These are phyloP conservation scores for Mycotypha africana DNA, from an alignment of 371 early-diverging fungal species.

Conservation along the genomic window DNA sequence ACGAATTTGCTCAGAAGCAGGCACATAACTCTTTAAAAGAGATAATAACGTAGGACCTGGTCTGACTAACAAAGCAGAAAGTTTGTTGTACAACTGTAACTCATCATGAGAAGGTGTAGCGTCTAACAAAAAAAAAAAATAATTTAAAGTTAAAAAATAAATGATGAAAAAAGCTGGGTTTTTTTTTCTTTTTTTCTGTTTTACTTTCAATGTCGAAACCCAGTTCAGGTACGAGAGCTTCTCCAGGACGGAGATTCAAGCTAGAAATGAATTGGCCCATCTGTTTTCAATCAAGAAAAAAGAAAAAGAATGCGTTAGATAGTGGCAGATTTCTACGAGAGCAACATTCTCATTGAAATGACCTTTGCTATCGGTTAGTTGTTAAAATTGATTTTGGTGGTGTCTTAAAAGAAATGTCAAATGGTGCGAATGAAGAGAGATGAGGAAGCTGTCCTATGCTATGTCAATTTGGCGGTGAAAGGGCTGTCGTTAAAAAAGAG, in stretches of 20 bases:
- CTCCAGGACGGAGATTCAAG: constrained; percentile 35
- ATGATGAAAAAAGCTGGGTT: neutral
- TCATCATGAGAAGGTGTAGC: constrained; percentile 50
- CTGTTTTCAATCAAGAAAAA: too few species aligned
- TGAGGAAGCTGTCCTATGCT: too few species aligned
- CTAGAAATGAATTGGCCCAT: constrained; percentile 44
- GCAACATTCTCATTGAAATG: too few species aligned
- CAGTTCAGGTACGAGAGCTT: constrained; percentile 41
- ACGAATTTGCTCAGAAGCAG: constrained; percentile 32
- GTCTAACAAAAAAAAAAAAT: constrained; percentile 23
- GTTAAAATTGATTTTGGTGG: too few species aligned
- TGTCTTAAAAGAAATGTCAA: too few species aligned
- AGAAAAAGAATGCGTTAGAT: too few species aligned
- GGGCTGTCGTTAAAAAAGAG: too few species aligned
- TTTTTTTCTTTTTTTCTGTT: neutral
- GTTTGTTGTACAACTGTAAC: constrained; percentile 41
- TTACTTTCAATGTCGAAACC: constrained; percentile 48
- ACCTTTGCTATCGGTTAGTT: too few species aligned
- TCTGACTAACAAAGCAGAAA: constrained; percentile 36
- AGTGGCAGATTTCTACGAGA: too few species aligned
- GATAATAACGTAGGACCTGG: constrained; percentile 44
- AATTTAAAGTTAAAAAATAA: too few species aligned
- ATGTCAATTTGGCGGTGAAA: too few species aligned
- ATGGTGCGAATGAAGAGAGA: too few species aligned
- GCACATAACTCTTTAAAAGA: constrained; percentile 46